A percentile compares a stretch with the other conserved stretches of the same genome.
These are phyloP conservation scores for Malania oleifera DNA, from an alignment of 164 flowering plant genomes.

Conservation along the genomic window DNA sequence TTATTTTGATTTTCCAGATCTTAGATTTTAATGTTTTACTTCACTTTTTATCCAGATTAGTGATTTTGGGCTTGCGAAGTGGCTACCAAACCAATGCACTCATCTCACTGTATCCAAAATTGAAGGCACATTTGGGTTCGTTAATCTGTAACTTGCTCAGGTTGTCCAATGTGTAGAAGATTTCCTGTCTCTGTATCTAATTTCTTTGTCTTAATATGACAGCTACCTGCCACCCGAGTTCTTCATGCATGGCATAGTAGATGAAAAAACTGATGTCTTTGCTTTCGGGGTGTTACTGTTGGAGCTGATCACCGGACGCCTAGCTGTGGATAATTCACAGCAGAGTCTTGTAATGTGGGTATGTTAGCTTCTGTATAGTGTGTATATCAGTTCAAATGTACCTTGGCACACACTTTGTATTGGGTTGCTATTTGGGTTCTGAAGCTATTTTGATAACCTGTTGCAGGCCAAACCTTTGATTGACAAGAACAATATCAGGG, in stretches of 20 bases:
- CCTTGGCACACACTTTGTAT: neutral
- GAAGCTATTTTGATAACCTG: neutral
- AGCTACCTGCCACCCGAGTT: slow-evolving; percentile 96
- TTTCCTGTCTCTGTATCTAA: neutral
- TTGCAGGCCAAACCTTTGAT: slow-evolving; percentile 77
- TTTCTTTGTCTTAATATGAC: slow-evolving; percentile 15
- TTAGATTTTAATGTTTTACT: neutral
- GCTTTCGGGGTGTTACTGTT: slow-evolving; percentile 79
- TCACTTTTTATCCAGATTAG: slow-evolving; percentile 38
- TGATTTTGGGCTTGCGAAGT: slow-evolving; percentile 82
- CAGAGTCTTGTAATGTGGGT: slow-evolving; percentile 92
- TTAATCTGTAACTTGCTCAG: slow-evolving; percentile 3
- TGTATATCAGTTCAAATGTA: neutral
- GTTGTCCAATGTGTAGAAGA: neutral
- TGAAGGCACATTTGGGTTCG: slow-evolving; percentile 86
- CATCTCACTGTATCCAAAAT: slow-evolving; percentile 55
- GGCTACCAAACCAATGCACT: slow-evolving; percentile 80
- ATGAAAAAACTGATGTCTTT: slow-evolving; percentile 92
- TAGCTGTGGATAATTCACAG: slow-evolving; percentile 63
- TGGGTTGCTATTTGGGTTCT: neutral
- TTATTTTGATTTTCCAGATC: neutral
- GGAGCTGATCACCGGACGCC: slow-evolving; percentile 79
- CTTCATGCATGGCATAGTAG: slow-evolving; percentile 88
- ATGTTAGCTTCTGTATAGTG: slow-evolving; percentile 27
- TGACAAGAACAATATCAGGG: slow-evolving; percentile 24